These are phyloP conservation scores for Claviceps maximensis DNA, from an alignment of 2,329 filamentous ascomycete species.

Conservation along the genomic window DNA sequence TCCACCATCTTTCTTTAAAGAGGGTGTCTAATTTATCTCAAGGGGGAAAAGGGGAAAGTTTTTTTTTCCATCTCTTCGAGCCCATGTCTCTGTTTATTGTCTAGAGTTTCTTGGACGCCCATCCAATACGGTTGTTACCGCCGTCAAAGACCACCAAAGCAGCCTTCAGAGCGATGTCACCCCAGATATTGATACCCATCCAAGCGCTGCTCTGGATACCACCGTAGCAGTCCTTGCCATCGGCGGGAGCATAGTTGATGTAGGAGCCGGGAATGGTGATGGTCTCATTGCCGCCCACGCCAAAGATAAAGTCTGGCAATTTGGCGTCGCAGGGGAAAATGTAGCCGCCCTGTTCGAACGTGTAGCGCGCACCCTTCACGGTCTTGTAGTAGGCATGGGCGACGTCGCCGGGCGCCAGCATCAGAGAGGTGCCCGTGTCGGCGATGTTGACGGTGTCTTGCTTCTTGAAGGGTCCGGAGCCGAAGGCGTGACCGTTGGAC, in stretches of 20 bases:
- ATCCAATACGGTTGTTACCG: conserved; percentile 38
- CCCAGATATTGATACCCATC: conserved; percentile 40
- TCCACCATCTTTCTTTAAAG: too few species aligned
- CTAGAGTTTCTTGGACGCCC: conserved; percentile 5
- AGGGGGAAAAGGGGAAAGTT: too few species aligned
- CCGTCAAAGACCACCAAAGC: conserved; percentile 44
- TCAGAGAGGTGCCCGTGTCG: conserved; percentile 49
- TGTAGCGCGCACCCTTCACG: conserved; percentile 22
- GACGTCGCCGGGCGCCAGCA: conserved; percentile 42
- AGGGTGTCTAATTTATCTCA: too few species aligned
- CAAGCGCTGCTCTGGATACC: conserved; percentile 46
- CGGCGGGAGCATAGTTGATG: conserved; percentile 37
- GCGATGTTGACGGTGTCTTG: conserved; percentile 35
- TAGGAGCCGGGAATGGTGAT: conserved; percentile 40
- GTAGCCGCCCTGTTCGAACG: conserved; percentile 26
- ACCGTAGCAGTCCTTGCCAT: conserved; percentile 44
- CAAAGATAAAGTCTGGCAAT: conserved; percentile 37
- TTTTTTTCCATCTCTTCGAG: too few species aligned
- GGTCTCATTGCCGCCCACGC: conserved; percentile 38
- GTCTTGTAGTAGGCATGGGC: conserved; percentile 34
- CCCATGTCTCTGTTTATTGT: background rate
- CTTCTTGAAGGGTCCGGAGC: conserved; percentile 5
- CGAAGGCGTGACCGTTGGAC: conserved; percentile 12
- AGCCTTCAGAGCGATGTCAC: conserved; percentile 46
- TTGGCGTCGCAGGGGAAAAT: conserved; percentile 29